Evolutionary conservation across 192 early-diverging fungal genomes (phyloP).

Genomic region (Phycomyces nitens): DNA sequence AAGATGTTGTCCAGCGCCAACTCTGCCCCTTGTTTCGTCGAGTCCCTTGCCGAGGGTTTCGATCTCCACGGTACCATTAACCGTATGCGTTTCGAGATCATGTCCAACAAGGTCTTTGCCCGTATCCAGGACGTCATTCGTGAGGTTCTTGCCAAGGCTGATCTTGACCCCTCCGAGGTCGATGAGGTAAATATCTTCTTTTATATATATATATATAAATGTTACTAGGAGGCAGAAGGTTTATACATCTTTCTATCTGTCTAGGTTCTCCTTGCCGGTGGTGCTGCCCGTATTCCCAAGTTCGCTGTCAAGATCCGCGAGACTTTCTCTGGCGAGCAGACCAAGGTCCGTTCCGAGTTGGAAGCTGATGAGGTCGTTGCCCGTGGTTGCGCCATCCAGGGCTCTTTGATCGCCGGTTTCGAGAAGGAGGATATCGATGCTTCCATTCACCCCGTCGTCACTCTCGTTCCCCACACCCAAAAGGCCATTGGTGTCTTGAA

Average conservation of each 20-base stretch:
- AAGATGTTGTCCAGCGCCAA: slow-evolving; percentile 76
- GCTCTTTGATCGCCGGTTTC: slow-evolving; percentile 63
- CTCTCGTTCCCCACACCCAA: slow-evolving; percentile 55
- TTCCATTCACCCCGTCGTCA: slow-evolving; percentile 46
- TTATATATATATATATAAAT: too few relatives aligned
- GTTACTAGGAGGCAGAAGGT: too few relatives aligned
- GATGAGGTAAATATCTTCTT: slow-evolving; percentile 50
- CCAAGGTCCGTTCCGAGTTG: slow-evolving; percentile 69
- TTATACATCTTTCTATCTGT: background rate
- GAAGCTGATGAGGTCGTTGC: slow-evolving; percentile 94
- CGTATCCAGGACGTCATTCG: slow-evolving; percentile 65
- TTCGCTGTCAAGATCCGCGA: slow-evolving; percentile 72
- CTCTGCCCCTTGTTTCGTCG: slow-evolving; percentile 88
- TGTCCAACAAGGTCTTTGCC: slow-evolving; percentile 72
- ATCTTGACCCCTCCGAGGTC: slow-evolving; percentile 67
- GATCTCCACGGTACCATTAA: slow-evolving; percentile 84
- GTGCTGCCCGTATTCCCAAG: slow-evolving; percentile 81
- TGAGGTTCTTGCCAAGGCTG: slow-evolving; percentile 61
- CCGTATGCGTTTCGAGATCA: slow-evolving; percentile 88
- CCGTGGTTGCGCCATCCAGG: slow-evolving; percentile 88
- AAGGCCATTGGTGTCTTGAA: slow-evolving; percentile 77
- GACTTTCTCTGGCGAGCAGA: slow-evolving; percentile 66
- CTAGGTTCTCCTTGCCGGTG: slow-evolving; percentile 88
- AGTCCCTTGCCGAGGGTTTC: slow-evolving; percentile 86
- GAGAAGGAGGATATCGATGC: slow-evolving; percentile 60